Evolutionary conservation across 371 early-diverging fungal species (phyloP).

Genomic region (Apophysomyces sp.): DNA sequence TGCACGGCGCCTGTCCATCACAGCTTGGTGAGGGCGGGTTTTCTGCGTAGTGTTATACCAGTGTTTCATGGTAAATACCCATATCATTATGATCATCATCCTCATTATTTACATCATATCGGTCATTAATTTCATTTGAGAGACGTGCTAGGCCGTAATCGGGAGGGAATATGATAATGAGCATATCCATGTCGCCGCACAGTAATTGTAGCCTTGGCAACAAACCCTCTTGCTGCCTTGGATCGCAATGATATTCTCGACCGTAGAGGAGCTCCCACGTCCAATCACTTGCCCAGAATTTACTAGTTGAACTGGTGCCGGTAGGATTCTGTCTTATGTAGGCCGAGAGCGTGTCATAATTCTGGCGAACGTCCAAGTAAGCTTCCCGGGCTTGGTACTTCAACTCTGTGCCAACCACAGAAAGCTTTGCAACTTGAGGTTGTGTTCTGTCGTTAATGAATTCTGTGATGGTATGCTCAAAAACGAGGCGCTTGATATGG

Average conservation of each 20-base stretch:
- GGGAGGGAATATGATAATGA: neutral
- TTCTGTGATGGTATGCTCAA: neutral
- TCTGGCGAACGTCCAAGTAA: neutral
- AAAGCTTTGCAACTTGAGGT: neutral
- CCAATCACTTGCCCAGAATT: neutral
- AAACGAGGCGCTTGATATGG: neutral
- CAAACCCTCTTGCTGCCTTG: neutral
- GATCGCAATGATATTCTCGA: neutral
- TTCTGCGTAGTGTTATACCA: too few species aligned
- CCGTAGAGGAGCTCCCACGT: neutral
- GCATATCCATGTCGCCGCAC: neutral
- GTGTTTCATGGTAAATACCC: too few species aligned
- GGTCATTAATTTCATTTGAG: neutral
- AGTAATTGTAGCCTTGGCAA: neutral
- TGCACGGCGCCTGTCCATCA: neutral
- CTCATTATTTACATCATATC: neutral
- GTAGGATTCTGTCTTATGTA: neutral
- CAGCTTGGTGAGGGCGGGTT: neutral
- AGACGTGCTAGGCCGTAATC: neutral
- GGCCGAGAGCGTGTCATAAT: neutral
- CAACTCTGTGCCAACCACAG: neutral
- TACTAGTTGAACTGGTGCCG: neutral
- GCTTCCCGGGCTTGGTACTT: neutral
- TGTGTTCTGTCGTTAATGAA: neutral
- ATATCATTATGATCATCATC: too few species aligned